Evolutionary conservation across 1,139 yeast genomes (phyloP).

Genomic region (Pichia sp.): DNA sequence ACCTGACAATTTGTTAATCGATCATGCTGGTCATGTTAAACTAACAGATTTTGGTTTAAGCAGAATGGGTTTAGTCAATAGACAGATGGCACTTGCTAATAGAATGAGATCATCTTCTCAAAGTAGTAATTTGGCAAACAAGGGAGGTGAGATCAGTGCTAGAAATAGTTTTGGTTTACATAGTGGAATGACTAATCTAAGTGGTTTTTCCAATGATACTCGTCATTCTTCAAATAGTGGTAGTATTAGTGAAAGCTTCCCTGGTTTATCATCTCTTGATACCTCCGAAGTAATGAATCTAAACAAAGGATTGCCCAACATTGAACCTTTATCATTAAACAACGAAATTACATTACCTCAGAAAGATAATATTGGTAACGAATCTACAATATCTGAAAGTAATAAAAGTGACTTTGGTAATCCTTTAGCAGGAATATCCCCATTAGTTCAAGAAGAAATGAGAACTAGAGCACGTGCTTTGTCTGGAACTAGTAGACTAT

Average conservation of each 20-base stretch:
- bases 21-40: slow-evolving; percentile 79
- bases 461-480: slow-evolving; percentile 16
- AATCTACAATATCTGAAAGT: too few relatives aligned
- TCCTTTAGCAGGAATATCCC: slow-evolving; percentile 3
- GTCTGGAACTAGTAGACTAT: slow-evolving; percentile 30
- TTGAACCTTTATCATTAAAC: slow-evolving; percentile 44
- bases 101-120: slow-evolving; percentile 22
- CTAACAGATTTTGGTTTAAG: slow-evolving; percentile 93
- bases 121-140: slow-evolving; percentile 18
- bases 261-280: slow-evolving; percentile 2
- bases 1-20: slow-evolving; percentile 89
- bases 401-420: not conserved
- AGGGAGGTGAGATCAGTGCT: not conserved
- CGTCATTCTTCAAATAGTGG: slow-evolving; percentile 13
- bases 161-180: not conserved
- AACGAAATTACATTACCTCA: slow-evolving; percentile 24
- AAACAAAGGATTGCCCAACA: slow-evolving; percentile 8
- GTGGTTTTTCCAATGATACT: slow-evolving; percentile 2
- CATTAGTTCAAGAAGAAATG: slow-evolving; percentile 15
- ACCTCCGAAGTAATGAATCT: not conserved
- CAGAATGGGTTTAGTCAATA: slow-evolving; percentile 78
- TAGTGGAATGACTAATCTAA: not conserved
- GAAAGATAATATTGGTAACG: slow-evolving; percentile 4
- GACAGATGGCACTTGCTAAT: slow-evolving; percentile 43
- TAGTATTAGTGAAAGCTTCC: slow-evolving; percentile 3